Percentiles rank a stretch among this genome's conserved stretches.
Evolutionary conservation across 2,329 filamentous ascomycete genomes (phyloP).

Genomic region (Dothideomycetes sp.): DNA sequence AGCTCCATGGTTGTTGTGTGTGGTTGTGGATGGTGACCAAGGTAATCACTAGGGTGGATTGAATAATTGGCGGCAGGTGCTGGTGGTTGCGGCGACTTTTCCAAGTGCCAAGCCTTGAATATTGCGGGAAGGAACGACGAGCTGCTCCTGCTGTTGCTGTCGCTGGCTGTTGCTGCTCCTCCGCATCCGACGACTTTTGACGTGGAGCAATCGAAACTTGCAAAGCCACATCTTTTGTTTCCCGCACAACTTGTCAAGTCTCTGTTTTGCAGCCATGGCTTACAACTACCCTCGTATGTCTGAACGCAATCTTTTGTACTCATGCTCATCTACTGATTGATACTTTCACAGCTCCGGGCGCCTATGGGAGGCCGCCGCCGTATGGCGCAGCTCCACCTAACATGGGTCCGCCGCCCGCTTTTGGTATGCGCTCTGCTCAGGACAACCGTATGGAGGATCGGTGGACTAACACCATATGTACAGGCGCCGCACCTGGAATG

Average conservation of each 20-base stretch:
- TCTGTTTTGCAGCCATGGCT: constrained; percentile 26
- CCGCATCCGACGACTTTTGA: no score
- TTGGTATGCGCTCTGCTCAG: constrained; percentile 50
- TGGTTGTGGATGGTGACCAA: no score
- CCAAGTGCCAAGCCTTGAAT: constrained; percentile 10
- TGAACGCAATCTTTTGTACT: constrained; percentile 2
- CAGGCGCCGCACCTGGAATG: constrained; percentile 59
- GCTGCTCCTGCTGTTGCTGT: no score
- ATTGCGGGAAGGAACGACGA: no score
- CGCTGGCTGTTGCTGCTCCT: no score
- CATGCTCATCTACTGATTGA: neutral
- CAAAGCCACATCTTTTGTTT: no score
- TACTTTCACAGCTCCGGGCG: constrained; percentile 38
- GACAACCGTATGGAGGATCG: neutral
- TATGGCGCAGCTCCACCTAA: constrained; percentile 52
- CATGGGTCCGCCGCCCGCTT: constrained; percentile 70
- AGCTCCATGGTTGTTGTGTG: constrained; percentile 22
- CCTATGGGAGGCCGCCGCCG: constrained; percentile 59
- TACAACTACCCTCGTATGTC: constrained; percentile 23
- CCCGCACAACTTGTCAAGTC: no score
- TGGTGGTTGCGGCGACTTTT: constrained; percentile 11
- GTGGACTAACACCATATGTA: neutral
- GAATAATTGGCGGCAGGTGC: no score
- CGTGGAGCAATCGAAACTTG: no score
- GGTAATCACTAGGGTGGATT: no score